These are phyloP conservation scores for Helichrysum umbraculigerum DNA, from an alignment of 129 eudicot genomes.

Conservation along the genomic window DNA sequence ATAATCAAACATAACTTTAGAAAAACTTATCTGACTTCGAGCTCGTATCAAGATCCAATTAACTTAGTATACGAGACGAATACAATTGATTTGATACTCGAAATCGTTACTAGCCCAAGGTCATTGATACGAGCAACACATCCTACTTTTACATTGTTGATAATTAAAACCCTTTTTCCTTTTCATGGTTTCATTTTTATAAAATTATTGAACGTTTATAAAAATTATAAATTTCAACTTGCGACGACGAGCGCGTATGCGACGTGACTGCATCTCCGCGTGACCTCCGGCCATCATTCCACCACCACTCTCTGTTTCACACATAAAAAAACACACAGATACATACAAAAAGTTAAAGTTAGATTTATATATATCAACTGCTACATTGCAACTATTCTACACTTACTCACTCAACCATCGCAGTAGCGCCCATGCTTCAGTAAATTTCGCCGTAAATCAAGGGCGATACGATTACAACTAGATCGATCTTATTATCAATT, in stretches of 20 bases:
- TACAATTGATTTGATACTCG: no score
- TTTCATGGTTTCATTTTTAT: no score
- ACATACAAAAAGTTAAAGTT: background rate
- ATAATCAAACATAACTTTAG: no score
- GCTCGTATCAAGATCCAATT: no score
- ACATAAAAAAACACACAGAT: background rate
- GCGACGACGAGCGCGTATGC: slow-evolving; percentile 17
- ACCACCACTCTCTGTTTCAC: slow-evolving; percentile 1
- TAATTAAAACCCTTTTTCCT: no score
- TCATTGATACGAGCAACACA: no score
- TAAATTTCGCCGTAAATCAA: slow-evolving; percentile 7
- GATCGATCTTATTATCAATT: slow-evolving; percentile 1
- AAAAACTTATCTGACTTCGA: no score
- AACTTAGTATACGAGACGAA: no score
- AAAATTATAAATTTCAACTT: background rate
- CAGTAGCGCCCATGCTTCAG: background rate
- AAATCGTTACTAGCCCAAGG: no score
- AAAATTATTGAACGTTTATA: no score
- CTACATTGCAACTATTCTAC: background rate
- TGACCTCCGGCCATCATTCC: slow-evolving; percentile 22
- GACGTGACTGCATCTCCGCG: slow-evolving; percentile 32
- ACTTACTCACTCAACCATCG: background rate
- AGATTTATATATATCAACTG: background rate
- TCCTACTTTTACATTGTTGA: no score
- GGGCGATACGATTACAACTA: background rate